These are phyloP conservation scores for Paraphysoderma sedebokerense DNA, from an alignment of 371 early-diverging fungal species.

Conservation along the genomic window DNA sequence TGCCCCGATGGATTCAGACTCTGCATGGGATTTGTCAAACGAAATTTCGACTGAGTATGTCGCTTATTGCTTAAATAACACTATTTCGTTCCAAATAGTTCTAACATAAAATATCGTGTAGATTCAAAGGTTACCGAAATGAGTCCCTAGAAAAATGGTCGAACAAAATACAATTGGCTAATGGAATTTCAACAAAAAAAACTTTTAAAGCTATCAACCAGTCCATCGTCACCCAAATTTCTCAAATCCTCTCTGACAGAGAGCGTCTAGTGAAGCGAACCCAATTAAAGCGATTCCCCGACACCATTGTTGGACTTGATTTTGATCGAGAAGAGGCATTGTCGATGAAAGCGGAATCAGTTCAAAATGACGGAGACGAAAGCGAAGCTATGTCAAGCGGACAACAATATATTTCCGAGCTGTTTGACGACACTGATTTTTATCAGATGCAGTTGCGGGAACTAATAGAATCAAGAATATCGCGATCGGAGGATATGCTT, in stretches of 20 bases:
- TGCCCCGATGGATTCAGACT: constrained; percentile 27
- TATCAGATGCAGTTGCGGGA: constrained; percentile 83
- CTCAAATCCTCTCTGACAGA: constrained; percentile 45
- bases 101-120: constrained; percentile 8
- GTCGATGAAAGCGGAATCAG: constrained; percentile 6
- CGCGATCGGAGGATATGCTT: constrained; percentile 37
- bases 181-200: constrained; percentile 53
- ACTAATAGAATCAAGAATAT: constrained; percentile 81
- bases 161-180: constrained; percentile 62
- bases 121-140: constrained; percentile 56
- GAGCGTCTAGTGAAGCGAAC: constrained; percentile 72
- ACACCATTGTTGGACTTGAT: constrained; percentile 29
- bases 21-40: constrained; percentile 40
- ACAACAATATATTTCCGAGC: constrained; percentile 21
- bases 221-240: constrained; percentile 56
- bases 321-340: constrained; percentile 1
- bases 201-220: constrained; percentile 59
- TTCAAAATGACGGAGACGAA: background rate
- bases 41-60: constrained; percentile 31
- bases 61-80: background rate
- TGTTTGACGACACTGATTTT: constrained; percentile 91
- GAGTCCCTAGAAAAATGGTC: constrained; percentile 84
- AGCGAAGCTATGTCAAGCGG: background rate
- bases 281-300: constrained; percentile 52
- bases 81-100: background rate